A percentile compares a stretch with the other conserved stretches of the same genome.
Evolutionary conservation across 129 eudicot genomes (phyloP).

Genomic region (Scalesia atractyloides): DNA sequence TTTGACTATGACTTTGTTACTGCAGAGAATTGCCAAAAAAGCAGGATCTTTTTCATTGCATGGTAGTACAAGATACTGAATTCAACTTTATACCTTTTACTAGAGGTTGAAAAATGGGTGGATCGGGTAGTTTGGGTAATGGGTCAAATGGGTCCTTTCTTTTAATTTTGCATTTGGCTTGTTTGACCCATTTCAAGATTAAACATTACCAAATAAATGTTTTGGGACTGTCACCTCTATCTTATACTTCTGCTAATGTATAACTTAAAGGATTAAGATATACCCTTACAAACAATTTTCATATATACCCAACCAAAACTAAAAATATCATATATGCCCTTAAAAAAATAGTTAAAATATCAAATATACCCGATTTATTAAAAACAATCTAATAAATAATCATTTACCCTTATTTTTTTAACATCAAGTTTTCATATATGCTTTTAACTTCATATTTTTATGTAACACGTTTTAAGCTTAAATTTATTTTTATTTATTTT

Average conservation of each 20-base stretch:
- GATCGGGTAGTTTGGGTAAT: neutral
- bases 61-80: constrained; percentile 18
- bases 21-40: constrained; percentile 42
- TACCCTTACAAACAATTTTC: too few species aligned
- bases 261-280: neutral
- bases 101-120: neutral
- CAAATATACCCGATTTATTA: too few species aligned
- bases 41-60: constrained; percentile 49
- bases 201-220: neutral
- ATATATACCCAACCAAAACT: too few species aligned
- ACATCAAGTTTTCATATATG: too few species aligned
- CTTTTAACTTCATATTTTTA: too few species aligned
- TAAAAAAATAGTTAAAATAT: too few species aligned
- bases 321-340: too few species aligned
- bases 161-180: neutral
- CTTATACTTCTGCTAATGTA: neutral
- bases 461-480: too few species aligned
- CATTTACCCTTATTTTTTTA: too few species aligned
- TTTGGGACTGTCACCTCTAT: neutral
- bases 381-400: too few species aligned
- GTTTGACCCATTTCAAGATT: neutral
- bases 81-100: constrained; percentile 1
- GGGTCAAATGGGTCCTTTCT: neutral
- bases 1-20: constrained; percentile 45
- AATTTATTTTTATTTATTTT: too few species aligned